A percentile compares a stretch with the other conserved stretches of the same genome.
Evolutionary conservation across 768 basidiomycete genomes (phyloP).

Genomic region (Termitomyces sp.): DNA sequence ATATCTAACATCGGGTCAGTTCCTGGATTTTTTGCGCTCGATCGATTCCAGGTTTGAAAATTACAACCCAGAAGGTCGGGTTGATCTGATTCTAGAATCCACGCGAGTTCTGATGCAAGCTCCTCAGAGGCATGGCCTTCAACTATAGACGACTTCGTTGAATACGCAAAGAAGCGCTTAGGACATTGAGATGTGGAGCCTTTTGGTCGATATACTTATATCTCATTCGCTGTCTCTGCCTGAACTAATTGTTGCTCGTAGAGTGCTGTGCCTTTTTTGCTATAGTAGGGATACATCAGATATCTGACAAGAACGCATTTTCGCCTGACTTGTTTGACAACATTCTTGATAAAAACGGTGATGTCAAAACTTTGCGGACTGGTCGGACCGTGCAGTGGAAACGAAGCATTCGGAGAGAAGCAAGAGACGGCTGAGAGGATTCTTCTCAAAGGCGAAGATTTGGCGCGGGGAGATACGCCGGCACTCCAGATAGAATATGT

Average conservation of each 20-base stretch:
- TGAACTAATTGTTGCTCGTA: neutral
- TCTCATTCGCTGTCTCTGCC: neutral
- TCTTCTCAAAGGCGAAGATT: neutral
- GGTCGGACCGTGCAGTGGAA: neutral
- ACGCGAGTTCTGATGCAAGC: constrained; percentile 5
- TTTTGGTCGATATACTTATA: neutral
- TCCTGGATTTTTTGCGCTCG: constrained; percentile 72
- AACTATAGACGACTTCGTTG: constrained; percentile 80
- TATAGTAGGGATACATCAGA: neutral
- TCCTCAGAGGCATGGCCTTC: constrained; percentile 79
- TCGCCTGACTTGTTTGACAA: neutral
- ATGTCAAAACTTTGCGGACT: neutral
- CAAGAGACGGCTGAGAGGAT: neutral
- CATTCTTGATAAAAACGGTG: neutral
- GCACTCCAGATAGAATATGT: neutral
- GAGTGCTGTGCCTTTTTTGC: neutral
- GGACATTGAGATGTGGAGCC: neutral
- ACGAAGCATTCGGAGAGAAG: neutral
- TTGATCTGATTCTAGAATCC: neutral
- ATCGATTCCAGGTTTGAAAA: constrained; percentile 69
- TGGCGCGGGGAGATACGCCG: neutral
- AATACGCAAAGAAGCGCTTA: constrained; percentile 48
- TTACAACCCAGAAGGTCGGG: constrained; percentile 72
- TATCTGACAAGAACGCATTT: neutral
- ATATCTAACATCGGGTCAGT: constrained; percentile 36